phyloP scores from a whole-genome alignment of 1,284 basidiomycete genomes.

The Ustilago loliicola region DNA sequence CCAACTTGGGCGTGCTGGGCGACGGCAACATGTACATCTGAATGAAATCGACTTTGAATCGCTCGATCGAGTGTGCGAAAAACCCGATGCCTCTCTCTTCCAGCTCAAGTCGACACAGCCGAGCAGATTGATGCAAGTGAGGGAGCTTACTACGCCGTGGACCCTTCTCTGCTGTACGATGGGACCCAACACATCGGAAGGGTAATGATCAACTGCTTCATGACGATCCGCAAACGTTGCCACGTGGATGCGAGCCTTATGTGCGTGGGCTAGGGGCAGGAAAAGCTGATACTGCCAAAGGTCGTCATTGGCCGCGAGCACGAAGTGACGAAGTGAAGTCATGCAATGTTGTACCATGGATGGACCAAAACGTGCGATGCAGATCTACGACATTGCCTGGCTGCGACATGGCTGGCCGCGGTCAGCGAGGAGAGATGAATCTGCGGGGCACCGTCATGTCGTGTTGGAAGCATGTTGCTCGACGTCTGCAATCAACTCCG shows the following conservation, averaged over 20 bases:
- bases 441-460: conserved; percentile 21
- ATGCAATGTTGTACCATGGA: neutral
- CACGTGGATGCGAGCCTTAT: conserved; percentile 11
- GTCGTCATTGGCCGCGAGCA: neutral
- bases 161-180: neutral
- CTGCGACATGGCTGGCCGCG: too few species aligned
- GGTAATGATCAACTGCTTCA: conserved; percentile 4
- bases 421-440: neutral
- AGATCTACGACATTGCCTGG: too few species aligned
- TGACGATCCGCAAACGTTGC: conserved; percentile 9
- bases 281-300: neutral
- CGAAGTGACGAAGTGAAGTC: neutral
- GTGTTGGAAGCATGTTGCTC: conserved; percentile 5
- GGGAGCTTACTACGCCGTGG: too few species aligned
- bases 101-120: neutral
- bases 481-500: conserved; percentile 12
- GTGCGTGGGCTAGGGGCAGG: neutral
- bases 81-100: neutral
- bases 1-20: conserved; percentile 38
- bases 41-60: conserved; percentile 3
- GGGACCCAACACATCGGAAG: neutral
- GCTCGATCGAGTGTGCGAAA: neutral
- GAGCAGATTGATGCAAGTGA: neutral
- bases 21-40: conserved; percentile 56
- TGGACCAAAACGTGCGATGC: neutral